These are phyloP conservation scores for Mucor velutinosus DNA, from an alignment of 371 early-diverging fungal species.

Conservation along the genomic window DNA sequence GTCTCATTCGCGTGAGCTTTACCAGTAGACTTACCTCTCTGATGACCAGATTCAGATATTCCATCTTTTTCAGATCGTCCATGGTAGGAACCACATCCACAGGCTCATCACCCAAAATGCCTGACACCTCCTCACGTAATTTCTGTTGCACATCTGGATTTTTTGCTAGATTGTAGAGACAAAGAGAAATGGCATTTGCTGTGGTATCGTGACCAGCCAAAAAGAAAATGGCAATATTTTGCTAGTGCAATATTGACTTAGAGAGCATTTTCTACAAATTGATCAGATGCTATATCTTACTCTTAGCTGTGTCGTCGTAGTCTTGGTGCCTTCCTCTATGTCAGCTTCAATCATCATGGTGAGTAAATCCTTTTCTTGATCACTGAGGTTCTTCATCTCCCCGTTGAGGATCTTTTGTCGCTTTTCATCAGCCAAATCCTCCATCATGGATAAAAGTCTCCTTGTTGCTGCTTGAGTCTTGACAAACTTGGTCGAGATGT, in stretches of 20 bases:
- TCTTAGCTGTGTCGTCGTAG: conserved; percentile 25
- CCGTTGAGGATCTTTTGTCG: conserved; percentile 10
- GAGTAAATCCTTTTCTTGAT: conserved; percentile 32
- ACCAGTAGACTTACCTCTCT: conserved; percentile 18
- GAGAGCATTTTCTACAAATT: neutral
- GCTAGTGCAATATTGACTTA: conserved; percentile 23
- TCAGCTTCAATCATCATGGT: conserved; percentile 42
- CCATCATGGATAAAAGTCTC: conserved; percentile 15
- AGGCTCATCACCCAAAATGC: conserved; percentile 46
- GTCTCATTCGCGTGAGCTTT: neutral
- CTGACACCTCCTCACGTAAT: conserved; percentile 51
- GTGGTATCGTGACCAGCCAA: conserved; percentile 60
- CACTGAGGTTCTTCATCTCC: neutral
- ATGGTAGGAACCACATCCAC: conserved; percentile 20
- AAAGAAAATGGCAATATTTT: conserved; percentile 34
- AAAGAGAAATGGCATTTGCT: conserved; percentile 33
- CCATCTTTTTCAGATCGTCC: conserved; percentile 43
- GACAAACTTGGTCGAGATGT: conserved; percentile 5
- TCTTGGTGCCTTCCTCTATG: conserved; percentile 17
- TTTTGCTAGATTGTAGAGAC: conserved; percentile 19
- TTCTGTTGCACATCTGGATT: conserved; percentile 49
- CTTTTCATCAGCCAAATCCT: conserved; percentile 7
- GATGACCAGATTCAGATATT: conserved; percentile 45
- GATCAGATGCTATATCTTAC: neutral
- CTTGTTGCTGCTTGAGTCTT: conserved; percentile 3